These are phyloP conservation scores for Microsporum canis DNA, from an alignment of 2,329 filamentous ascomycete genomes.

Conservation along the genomic window DNA sequence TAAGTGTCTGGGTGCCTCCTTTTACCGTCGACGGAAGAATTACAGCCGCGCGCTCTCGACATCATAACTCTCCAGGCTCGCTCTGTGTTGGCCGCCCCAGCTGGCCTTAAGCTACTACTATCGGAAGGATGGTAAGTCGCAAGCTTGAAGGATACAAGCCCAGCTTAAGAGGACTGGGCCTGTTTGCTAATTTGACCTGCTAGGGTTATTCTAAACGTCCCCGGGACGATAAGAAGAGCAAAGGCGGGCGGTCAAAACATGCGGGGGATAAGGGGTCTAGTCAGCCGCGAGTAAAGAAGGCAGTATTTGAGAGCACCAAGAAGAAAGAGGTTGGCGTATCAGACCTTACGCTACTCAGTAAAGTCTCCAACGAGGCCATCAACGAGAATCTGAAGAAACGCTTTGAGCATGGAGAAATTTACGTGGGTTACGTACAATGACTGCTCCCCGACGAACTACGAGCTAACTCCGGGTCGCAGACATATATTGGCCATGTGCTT, in stretches of 20 bases:
- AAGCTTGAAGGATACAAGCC: neutral
- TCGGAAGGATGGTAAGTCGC: conserved; percentile 4
- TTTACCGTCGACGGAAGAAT: neutral
- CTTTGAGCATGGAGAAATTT: conserved; percentile 95
- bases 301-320: conserved; percentile 88
- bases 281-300: conserved; percentile 75
- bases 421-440: conserved; percentile 42
- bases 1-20: neutral
- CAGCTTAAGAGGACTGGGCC: neutral
- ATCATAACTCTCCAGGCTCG: neutral
- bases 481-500: conserved; percentile 98
- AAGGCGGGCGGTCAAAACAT: conserved; percentile 34
- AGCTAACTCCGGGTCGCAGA: conserved; percentile 38
- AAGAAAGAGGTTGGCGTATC: conserved; percentile 99
- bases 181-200: neutral
- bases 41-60: neutral
- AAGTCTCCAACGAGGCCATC: conserved; percentile 98
- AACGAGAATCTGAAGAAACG: conserved; percentile 98
- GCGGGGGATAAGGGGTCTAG: conserved; percentile 35
- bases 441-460: neutral
- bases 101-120: neutral
- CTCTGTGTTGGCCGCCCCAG: neutral
- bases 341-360: conserved; percentile 92
- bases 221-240: conserved; percentile 27
- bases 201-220: conserved; percentile 36